Conservation (phyloP, 1,139 yeast species). For the Kodamaea derodonti region DNA sequence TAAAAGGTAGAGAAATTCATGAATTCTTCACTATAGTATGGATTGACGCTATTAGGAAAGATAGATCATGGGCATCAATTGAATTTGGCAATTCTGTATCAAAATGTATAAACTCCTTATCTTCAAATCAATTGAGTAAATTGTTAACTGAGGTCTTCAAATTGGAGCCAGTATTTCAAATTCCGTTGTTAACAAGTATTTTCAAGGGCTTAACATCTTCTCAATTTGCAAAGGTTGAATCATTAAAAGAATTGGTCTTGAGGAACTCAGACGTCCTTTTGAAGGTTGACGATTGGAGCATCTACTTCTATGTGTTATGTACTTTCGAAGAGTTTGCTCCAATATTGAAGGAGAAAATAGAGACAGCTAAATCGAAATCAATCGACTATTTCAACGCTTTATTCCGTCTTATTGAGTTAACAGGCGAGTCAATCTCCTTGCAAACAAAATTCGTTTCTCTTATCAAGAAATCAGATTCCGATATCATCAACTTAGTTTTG, state of each 20-base stretch:
- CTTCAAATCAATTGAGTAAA: constrained; percentile 41
- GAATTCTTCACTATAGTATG: constrained; percentile 46
- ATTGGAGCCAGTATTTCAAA: constrained; percentile 6
- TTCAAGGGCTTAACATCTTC: constrained; percentile 36
- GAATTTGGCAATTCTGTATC: constrained; percentile 37
- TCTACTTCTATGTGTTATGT: constrained; percentile 45
- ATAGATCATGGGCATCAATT: constrained; percentile 23
- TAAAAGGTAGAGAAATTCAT: constrained; percentile 56
- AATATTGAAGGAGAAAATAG: constrained; percentile 4
- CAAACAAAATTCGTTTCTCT: constrained; percentile 25
- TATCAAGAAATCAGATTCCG: constrained; percentile 8
- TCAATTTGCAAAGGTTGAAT: constrained; percentile 17
- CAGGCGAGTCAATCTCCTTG: constrained; percentile 12
- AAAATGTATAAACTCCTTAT: constrained; percentile 35
- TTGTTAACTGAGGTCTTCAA: constrained; percentile 18
- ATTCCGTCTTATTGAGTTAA: constrained; percentile 49
- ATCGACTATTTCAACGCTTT: constrained; percentile 34
- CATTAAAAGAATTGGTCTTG: constrained; percentile 15
- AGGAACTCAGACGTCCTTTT: constrained; percentile 10
- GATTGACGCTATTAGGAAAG: constrained; percentile 29
- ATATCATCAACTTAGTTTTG: constrained; percentile 26
- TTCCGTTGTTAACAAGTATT: constrained; percentile 32
- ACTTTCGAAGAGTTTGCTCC: constrained; percentile 32
- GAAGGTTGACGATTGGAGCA: constrained; percentile 36
- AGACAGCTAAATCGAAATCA: constrained; percentile 1